Conservation (phyloP, 1,284 basidiomycete species). For the Puccinia hordei region DNA sequence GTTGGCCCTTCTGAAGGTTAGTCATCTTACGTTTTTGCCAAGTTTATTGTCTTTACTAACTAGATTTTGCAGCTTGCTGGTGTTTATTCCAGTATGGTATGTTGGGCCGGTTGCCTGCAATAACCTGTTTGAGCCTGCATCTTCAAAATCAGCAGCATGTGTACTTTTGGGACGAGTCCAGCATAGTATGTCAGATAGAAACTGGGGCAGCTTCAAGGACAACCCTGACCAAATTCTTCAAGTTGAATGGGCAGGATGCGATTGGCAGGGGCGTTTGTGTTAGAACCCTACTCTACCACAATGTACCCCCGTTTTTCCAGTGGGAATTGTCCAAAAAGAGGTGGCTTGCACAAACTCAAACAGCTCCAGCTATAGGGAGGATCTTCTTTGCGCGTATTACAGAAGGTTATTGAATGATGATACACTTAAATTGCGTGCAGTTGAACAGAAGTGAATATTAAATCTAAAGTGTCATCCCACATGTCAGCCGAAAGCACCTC, state of each 20-base stretch:
- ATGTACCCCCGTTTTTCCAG: slow-evolving; percentile 9
- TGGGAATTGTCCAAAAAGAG: not conserved
- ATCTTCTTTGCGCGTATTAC: slow-evolving; percentile 61
- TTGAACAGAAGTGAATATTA: too few species aligned
- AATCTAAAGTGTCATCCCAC: too few species aligned
- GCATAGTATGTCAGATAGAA: not conserved
- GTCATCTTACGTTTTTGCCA: too few species aligned
- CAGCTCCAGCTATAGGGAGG: slow-evolving; percentile 59
- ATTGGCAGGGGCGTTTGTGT: not conserved
- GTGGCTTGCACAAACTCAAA: slow-evolving; percentile 54
- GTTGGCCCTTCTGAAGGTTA: too few species aligned
- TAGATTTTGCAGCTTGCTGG: too few species aligned
- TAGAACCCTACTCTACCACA: not conserved
- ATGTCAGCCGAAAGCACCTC: too few species aligned
- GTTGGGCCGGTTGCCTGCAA: slow-evolving; percentile 53
- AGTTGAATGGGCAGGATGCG: not conserved
- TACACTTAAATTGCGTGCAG: too few species aligned
- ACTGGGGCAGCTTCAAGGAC: not conserved
- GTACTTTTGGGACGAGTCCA: not conserved
- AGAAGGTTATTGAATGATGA: too few species aligned
- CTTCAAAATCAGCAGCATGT: not conserved
- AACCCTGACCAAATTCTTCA: slow-evolving; percentile 8
- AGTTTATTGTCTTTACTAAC: too few species aligned
- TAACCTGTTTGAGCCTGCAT: not conserved
- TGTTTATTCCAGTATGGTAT: slow-evolving; percentile 59